These are phyloP conservation scores for Carex cristatella DNA, from an alignment of 176 grass and related monocot species.

Conservation along the genomic window DNA sequence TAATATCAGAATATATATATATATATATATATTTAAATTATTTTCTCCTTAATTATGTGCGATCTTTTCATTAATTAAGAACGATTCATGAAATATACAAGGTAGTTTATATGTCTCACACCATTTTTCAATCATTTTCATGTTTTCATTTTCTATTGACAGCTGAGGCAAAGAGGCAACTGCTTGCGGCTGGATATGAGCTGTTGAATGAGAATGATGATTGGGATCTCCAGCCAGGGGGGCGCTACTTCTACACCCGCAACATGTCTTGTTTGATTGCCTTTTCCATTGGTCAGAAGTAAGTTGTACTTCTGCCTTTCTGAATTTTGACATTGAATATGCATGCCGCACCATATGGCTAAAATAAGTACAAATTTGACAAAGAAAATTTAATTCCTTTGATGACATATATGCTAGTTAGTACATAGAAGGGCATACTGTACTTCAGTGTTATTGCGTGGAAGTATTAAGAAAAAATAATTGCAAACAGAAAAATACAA, in stretches of 20 bases:
- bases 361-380: background rate
- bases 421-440: background rate
- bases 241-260: slow-evolving; percentile 93
- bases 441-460: background rate
- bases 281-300: slow-evolving; percentile 72
- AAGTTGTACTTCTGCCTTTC: background rate
- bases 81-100: background rate
- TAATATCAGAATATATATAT: background rate
- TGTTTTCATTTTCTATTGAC: slow-evolving; percentile 20
- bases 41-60: background rate
- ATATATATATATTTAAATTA: background rate
- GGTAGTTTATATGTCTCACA: background rate
- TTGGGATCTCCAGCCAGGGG: slow-evolving; percentile 87
- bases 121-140: background rate
- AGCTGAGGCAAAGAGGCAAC: slow-evolving; percentile 93
- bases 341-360: background rate
- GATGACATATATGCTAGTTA: background rate
- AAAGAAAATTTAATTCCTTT: background rate
- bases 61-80: background rate
- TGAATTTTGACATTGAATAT: background rate
- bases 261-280: slow-evolving; percentile 94
- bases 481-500: background rate
- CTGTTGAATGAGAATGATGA: slow-evolving; percentile 85
- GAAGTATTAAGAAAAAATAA: background rate
- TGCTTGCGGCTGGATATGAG: slow-evolving; percentile 64